These are phyloP conservation scores for Myochromella boudieri DNA, from an alignment of 768 basidiomycete genomes.

Conservation along the genomic window DNA sequence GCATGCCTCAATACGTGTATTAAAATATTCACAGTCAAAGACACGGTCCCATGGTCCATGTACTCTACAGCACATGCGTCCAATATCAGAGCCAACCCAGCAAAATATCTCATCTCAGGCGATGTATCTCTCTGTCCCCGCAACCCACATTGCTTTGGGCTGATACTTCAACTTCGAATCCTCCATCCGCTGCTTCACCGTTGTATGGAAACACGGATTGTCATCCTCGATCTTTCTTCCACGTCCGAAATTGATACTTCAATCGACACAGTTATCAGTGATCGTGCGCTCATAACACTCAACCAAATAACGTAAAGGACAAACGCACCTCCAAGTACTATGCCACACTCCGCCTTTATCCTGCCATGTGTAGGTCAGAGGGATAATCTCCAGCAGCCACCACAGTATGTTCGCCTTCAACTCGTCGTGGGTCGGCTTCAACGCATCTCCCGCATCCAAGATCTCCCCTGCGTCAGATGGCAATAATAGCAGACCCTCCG, in stretches of 20 bases:
- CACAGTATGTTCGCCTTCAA: conserved; percentile 46
- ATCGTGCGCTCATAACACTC: not conserved
- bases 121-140: conserved; percentile 49
- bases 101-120: too few species aligned
- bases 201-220: conserved; percentile 59
- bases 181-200: conserved; percentile 60
- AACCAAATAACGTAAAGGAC: not conserved
- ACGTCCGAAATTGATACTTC: conserved; percentile 54
- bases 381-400: conserved; percentile 76
- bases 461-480: too few species aligned
- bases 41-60: too few species aligned
- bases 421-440: conserved; percentile 55
- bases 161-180: conserved; percentile 48
- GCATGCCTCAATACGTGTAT: too few species aligned
- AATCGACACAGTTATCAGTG: not conserved
- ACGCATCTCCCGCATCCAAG: conserved; percentile 36
- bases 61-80: too few species aligned
- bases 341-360: conserved; percentile 57
- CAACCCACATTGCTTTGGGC: conserved; percentile 54
- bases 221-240: conserved; percentile 49
- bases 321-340: conserved; percentile 49
- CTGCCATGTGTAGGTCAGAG: conserved; percentile 54
- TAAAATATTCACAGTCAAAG: too few species aligned
- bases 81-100: too few species aligned
- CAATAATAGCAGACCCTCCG: too few species aligned